A percentile compares a stretch with the other conserved stretches of the same genome.
Conservation (phyloP, 345 rosid species). For the Dimocarpus longan region DNA sequence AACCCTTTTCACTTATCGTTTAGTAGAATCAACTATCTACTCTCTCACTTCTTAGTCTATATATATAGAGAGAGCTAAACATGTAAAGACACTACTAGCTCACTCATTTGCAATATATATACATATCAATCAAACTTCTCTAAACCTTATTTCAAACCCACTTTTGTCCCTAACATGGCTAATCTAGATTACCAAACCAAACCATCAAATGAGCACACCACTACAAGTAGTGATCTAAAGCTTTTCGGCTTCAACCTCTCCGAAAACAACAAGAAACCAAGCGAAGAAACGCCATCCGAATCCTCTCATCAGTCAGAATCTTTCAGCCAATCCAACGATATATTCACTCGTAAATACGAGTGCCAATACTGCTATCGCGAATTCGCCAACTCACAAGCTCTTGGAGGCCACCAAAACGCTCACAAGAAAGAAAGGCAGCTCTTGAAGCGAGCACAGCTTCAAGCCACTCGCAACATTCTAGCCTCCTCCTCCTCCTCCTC, state of each 20-base stretch:
- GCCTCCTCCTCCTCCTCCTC: conserved; percentile 30
- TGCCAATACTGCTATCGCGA: conserved; percentile 93
- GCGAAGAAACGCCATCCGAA: conserved; percentile 17
- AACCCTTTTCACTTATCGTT: not conserved
- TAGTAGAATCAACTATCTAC: not conserved
- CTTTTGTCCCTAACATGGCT: conserved; percentile 30
- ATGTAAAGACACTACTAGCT: not conserved
- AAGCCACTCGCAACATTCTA: conserved; percentile 42
- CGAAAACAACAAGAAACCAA: conserved; percentile 28
- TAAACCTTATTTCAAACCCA: not conserved
- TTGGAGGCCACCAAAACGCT: conserved; percentile 98
- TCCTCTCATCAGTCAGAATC: conserved; percentile 21
- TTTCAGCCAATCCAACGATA: conserved; percentile 25
- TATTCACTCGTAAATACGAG: conserved; percentile 62
- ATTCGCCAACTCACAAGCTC: conserved; percentile 91
- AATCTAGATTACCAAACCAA: conserved; percentile 27
- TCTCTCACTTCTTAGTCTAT: no score
- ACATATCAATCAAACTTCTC: not conserved
- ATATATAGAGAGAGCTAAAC: not conserved
- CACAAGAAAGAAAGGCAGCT: conserved; percentile 95
- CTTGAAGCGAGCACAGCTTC: conserved; percentile 75
- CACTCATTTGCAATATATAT: not conserved
- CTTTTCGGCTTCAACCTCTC: conserved; percentile 68
- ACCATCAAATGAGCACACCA: conserved; percentile 23
- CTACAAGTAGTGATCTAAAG: conserved; percentile 37